These are phyloP conservation scores for Citrus mangshanensis DNA, from an alignment of 345 rosid species.

Conservation along the genomic window DNA sequence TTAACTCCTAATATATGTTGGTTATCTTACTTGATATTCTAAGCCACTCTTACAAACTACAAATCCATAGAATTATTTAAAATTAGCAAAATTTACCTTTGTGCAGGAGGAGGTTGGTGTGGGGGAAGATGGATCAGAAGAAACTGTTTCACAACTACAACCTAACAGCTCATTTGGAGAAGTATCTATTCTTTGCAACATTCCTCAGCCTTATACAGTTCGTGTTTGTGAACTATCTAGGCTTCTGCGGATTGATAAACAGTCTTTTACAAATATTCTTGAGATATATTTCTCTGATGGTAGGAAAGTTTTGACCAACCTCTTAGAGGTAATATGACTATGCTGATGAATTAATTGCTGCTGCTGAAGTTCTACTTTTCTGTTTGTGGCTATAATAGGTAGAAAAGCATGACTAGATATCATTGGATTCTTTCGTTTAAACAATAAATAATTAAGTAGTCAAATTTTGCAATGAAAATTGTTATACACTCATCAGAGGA, in stretches of 20 bases:
- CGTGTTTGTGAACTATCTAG: conserved; percentile 72
- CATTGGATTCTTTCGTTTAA: neutral
- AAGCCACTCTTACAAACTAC: neutral
- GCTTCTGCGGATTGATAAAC: conserved; percentile 88
- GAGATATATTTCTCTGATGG: conserved; percentile 94
- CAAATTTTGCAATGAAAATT: neutral
- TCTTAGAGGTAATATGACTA: conserved; percentile 58
- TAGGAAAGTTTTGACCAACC: conserved; percentile 71
- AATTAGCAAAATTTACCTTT: conserved; percentile 1
- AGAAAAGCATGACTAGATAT: neutral
- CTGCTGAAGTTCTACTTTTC: neutral
- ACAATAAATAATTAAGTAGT: neutral
- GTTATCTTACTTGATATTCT: neutral
- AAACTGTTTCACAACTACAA: conserved; percentile 47
- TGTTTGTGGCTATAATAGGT: neutral
- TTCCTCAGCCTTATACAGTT: conserved; percentile 87
- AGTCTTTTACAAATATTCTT: conserved; percentile 72
- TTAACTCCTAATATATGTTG: no score
- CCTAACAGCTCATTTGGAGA: conserved; percentile 83
- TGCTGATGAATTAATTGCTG: neutral
- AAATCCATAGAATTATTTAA: neutral
- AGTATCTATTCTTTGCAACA: conserved; percentile 86
- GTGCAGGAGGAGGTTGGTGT: conserved; percentile 65
- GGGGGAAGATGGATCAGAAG: conserved; percentile 80
- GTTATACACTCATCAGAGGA: no score